Evolutionary conservation across 140 eudicot species (phyloP), one percentile per base, ranked within the genome.

Genomic region (Flaveria floridana): DNA sequence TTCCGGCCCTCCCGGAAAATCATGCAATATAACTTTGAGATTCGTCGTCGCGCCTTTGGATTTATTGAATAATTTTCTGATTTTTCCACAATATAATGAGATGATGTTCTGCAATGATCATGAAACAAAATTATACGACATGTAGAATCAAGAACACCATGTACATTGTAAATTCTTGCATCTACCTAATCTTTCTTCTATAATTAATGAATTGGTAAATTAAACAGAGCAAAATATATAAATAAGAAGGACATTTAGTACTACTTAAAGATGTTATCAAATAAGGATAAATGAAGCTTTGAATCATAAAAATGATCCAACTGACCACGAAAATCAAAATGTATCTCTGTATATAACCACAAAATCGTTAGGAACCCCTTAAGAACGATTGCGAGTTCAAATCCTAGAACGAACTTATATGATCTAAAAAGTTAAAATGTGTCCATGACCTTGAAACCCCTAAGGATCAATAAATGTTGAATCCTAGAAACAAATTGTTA

Each of bases 1-100:
- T 76, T 77, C 84, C 2, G 87, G 87, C 14, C 98, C 98, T 8
- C 98, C 98, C 0, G 98, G 98, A 16, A 93, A 93, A 70, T 88
- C 98, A 47, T 90, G 82, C 69, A 89, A 85, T 70, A 89, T 82
- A 21, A 93, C 85, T 86, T 87, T 90, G 52, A 88, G 82, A 80
- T 76, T 77, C 21, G 52, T 19, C 3, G 82, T 39, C 2, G 6
- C 55, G 57, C 82, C 79, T 68, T 71, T 83, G 20, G 92, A 79
- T 81, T 87, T 86, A 6, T 84, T 65, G 18, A 87, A 77, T 78
- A 89, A 41, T 19, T 81, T 89, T 21, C 76, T 72, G 72, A 89
- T 77, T 78, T 81, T 89, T 6, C 93, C 92, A 15, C 95, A 85
- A 48, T 86, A 89, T 2, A 73, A 70, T 34, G 86, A 86, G 65